phyloP scores from a whole-genome alignment of 441 rosid species.

The Hypseocharis bilobata region DNA sequence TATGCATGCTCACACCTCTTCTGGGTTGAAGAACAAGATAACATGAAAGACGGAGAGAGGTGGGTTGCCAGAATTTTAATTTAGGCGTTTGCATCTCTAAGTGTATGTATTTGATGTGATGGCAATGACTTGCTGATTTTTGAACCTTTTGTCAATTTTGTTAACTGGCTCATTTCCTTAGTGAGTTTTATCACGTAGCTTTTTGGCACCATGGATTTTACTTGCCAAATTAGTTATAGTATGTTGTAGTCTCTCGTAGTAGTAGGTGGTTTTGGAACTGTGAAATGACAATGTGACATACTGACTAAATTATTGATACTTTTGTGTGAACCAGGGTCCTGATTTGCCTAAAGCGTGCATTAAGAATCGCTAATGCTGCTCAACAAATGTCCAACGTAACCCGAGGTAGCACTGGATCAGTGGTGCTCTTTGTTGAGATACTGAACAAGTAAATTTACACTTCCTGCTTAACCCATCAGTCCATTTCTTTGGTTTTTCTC shows the following conservation, averaged over 20 bases:
- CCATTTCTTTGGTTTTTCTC: background rate
- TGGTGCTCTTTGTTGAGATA: slow-evolving; percentile 73
- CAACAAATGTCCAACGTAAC: slow-evolving; percentile 74
- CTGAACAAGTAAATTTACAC: slow-evolving; percentile 61
- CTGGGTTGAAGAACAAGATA: slow-evolving; percentile 89
- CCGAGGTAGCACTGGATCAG: slow-evolving; percentile 70
- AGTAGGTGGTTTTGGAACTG: background rate
- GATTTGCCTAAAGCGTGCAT: slow-evolving; percentile 82
- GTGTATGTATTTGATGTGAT: background rate
- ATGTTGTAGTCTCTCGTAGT: background rate
- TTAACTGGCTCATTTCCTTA: background rate
- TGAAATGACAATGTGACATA: background rate
- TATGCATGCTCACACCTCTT: slow-evolving; percentile 89
- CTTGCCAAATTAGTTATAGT: background rate
- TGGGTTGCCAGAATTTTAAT: slow-evolving; percentile 19
- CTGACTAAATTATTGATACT: background rate
- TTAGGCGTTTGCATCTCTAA: background rate
- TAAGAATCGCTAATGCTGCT: slow-evolving; percentile 89
- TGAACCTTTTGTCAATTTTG: background rate
- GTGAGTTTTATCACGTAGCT: background rate
- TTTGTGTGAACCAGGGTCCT: slow-evolving; percentile 46
- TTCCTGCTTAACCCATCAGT: background rate
- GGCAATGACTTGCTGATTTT: background rate
- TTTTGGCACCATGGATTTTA: background rate
- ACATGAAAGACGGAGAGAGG: slow-evolving; percentile 91